Conservation (phyloP, 2,329 filamentous ascomycete species). For the Botrytis aclada region DNA sequence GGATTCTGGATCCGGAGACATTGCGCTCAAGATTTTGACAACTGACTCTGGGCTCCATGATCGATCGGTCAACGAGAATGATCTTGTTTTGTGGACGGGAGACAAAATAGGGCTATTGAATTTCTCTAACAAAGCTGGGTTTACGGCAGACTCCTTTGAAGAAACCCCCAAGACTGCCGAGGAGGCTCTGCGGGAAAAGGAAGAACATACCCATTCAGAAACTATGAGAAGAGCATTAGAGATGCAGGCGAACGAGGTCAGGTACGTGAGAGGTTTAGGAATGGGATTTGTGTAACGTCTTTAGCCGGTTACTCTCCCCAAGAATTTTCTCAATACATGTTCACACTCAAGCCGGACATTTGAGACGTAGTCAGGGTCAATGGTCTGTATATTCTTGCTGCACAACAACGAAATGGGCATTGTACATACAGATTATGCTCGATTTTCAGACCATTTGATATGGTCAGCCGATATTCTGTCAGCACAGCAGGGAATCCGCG, state of each 20-base stretch:
- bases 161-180: conserved; percentile 41
- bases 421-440: conserved; percentile 17
- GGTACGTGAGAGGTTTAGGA: conserved; percentile 68
- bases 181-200: conserved; percentile 49
- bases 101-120: conserved; percentile 73
- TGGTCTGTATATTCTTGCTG: conserved; percentile 16
- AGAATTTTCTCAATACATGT: neutral
- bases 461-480: conserved; percentile 20
- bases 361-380: conserved; percentile 5
- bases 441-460: conserved; percentile 20
- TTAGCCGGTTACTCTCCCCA: conserved; percentile 1
- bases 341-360: conserved; percentile 7
- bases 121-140: conserved; percentile 54
- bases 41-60: conserved; percentile 42
- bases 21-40: conserved; percentile 72
- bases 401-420: conserved; percentile 11
- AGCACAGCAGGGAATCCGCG: conserved; percentile 13
- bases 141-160: conserved; percentile 51
- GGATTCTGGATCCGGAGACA: conserved; percentile 58
- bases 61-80: conserved; percentile 52
- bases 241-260: conserved; percentile 63
- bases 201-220: conserved; percentile 61
- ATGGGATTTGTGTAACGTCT: conserved; percentile 39
- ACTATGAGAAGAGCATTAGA: conserved; percentile 73
- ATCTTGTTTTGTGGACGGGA: conserved; percentile 83